Conservation (phyloP, 768 basidiomycete species). For the Kwoniella dendrophila region DNA sequence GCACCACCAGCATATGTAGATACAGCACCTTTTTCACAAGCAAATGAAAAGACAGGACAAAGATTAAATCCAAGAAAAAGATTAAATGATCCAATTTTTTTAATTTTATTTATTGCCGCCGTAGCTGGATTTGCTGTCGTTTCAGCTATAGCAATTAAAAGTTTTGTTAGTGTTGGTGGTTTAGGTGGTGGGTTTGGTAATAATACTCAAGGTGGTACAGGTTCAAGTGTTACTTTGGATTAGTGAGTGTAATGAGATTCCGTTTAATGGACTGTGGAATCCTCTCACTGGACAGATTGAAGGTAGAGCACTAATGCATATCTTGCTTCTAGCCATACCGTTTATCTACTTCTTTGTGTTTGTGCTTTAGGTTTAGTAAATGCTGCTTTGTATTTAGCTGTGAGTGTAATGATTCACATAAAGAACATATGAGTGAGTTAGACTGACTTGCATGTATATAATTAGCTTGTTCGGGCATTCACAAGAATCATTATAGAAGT, state of each 20-base stretch:
- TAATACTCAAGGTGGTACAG: slow-evolving; percentile 58
- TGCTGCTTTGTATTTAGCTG: slow-evolving; percentile 67
- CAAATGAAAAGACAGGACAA: slow-evolving; percentile 50
- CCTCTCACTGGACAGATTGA: not conserved
- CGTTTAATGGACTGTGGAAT: not conserved
- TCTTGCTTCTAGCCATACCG: slow-evolving; percentile 64
- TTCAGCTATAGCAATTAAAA: slow-evolving; percentile 66
- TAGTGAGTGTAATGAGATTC: slow-evolving; percentile 58
- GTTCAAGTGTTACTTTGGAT: slow-evolving; percentile 68
- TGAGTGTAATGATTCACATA: slow-evolving; percentile 13
- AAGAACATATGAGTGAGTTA: not conserved
- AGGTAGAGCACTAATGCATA: not conserved
- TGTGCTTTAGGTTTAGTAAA: slow-evolving; percentile 70
- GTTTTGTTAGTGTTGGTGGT: slow-evolving; percentile 68
- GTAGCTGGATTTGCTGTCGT: slow-evolving; percentile 71
- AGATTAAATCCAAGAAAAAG: slow-evolving; percentile 62
- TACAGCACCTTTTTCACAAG: slow-evolving; percentile 46
- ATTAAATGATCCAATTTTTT: slow-evolving; percentile 72
- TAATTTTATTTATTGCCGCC: slow-evolving; percentile 72
- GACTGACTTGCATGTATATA: not conserved
- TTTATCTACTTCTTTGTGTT: slow-evolving; percentile 74
- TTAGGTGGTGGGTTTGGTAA: slow-evolving; percentile 70
- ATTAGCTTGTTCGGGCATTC: slow-evolving; percentile 66
- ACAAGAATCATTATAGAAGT: slow-evolving; percentile 71
- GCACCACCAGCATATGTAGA: slow-evolving; percentile 27